Base-by-base conservation (phyloP, 805 yeast genomes). In the Saccharomyces paradoxus region DNA sequence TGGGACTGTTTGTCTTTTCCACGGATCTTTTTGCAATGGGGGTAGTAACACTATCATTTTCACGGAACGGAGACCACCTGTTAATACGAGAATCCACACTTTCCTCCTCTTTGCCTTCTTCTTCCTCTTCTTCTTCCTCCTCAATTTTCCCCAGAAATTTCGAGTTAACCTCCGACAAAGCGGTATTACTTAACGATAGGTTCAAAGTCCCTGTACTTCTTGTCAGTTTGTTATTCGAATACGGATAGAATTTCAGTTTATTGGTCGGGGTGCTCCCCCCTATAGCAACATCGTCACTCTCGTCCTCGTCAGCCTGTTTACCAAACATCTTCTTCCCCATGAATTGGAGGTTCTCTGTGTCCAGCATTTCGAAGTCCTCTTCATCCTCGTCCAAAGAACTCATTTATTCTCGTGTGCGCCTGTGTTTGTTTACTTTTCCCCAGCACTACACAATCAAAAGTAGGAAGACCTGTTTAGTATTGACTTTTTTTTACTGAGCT, bases 151-250 rank as follows among this genome's bases (percentile, higher is more conserved):
- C 29, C 30, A 47, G 21, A 28, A 3, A 22, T 32, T 53, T 50
- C 14, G 53, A n/a, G 13, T 21, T 31, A 48, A 46, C 24, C 22
- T 44, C 44, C 2, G 57, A 54, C 24, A 58, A 28, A 48, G 68
- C 71, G 1, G 76, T 65, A 50, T 67, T 72, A 48, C 75, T 79
- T 24, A 79, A 63, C 12, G 82, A 77, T 50, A 81, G 60, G 53
- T 81, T 80, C 57, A 81, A 62, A 9, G 79, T 67, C 1, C 82
- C 83, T 1, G 75, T 78, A 71, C 83, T 78, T 67, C 84, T 72
- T 57, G 82, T 75, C 41, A 80, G 56, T 17, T 60, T 65, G 41
- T 64, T 62, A 49, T 62, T 65, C 17, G 68, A 58, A 52, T 63
- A 66, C 2, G 71, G 68, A 49, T 60, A 65, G 44, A 67, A 67